phyloP scores from a whole-genome alignment of 2,329 filamentous ascomycete species.

The Scopulariopsis brevicaulis region DNA sequence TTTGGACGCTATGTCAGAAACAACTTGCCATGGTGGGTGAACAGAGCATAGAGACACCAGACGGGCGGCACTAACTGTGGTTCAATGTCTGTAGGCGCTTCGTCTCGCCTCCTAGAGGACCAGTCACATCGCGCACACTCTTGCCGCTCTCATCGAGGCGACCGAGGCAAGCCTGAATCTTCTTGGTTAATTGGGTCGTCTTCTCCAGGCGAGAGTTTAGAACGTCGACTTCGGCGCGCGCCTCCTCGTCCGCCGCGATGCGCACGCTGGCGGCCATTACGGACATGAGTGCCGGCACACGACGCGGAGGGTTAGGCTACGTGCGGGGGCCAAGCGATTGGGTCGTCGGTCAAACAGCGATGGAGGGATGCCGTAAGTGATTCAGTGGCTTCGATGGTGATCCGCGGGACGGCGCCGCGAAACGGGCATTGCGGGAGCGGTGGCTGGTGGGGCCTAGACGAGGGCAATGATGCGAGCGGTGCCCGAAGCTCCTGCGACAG shows the following conservation, averaged over 20 bases:
- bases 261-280: constrained; percentile 33
- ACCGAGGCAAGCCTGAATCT: constrained; percentile 80
- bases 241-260: constrained; percentile 52
- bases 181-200: constrained; percentile 86
- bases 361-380: background rate
- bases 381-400: background rate
- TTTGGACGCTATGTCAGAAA: background rate
- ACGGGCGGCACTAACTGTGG: constrained; percentile 43
- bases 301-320: background rate
- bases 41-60: background rate
- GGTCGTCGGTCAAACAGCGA: background rate
- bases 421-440: constrained; percentile 1
- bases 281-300: constrained; percentile 26
- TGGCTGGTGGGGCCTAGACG: background rate
- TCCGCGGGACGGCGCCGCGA: background rate
- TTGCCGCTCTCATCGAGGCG: constrained; percentile 81
- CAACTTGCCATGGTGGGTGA: background rate
- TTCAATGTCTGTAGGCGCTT: constrained; percentile 80
- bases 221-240: constrained; percentile 58
- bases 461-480: background rate
- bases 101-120: constrained; percentile 86
- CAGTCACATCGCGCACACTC: constrained; percentile 83
- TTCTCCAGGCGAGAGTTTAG: constrained; percentile 72
- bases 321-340: background rate
- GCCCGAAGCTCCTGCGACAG: background rate